Base-by-base conservation (phyloP, 371 early-diverging fungal genomes). In the Cokeromyces recurvatus region DNA sequence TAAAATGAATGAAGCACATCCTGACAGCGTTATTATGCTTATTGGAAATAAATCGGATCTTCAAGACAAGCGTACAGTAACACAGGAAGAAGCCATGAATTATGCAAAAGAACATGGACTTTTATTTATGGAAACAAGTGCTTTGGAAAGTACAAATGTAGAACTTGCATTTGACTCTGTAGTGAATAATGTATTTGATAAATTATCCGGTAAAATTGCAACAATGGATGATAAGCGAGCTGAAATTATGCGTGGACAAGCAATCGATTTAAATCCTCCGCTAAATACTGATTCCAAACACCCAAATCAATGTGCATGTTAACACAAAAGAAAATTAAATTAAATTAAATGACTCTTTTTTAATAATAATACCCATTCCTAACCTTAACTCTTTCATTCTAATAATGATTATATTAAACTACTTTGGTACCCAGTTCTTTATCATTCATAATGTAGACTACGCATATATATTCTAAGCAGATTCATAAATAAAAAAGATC, bases 31-130 rank as follows among this genome's bases (percentile, higher is more conserved):
- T 73, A 90, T 96, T 69, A 81, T 97, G 64, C 64, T 99, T 43
- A 82, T 99, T 23, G 99, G 98, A 46, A 99, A 99, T 82, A 99
- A 99, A 77, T 85, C 91, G 50, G 99, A 99, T 71, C 77, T 90
- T 34, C 74, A 77, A 32, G 89, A 95, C 14, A 57, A 41, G 9
- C 56, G 74, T 31, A 59, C 62, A 4, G 64, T 67, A 2, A 57
- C 78, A 5, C 71, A 69, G 32, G 83, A 81, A 35, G 94, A 92
- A 54, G 95, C 91, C 25, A 66, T 71, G 46, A 78, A 80, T 14
- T 95, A 88, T 58, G 95, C 93, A 16, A 70, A 67, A 17, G 87
- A 92, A 53, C 53, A 70, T 12, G 78, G 85, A 1, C 73, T 92
- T 58, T 49, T 96, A 48, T 96, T 93, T 71, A 85, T 87, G 57